Percentiles rank a stretch among this genome's conserved stretches.
Conservation (phyloP, 257 asterid species). For the Nicotiana sylvestris region DNA sequence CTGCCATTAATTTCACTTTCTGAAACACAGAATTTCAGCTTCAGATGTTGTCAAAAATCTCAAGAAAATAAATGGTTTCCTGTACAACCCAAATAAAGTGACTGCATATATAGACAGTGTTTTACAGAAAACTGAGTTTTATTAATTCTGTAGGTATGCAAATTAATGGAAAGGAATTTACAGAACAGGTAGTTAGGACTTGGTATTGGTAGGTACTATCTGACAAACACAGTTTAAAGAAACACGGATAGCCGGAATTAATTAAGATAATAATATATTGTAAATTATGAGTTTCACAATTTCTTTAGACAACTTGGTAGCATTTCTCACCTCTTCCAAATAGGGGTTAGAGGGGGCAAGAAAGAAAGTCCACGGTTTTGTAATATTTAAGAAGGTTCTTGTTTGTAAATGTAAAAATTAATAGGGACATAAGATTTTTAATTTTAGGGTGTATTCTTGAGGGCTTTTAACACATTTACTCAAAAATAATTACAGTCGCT, state of each 20-base stretch:
- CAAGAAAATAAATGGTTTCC: not conserved
- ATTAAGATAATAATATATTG: not conserved
- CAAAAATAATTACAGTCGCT: too few species aligned
- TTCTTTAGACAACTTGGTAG: not conserved
- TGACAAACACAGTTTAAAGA: not conserved
- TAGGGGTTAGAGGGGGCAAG: not conserved
- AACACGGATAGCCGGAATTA: not conserved
- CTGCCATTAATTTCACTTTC: conserved; percentile 47
- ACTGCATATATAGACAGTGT: too few species aligned
- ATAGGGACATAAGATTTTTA: not conserved
- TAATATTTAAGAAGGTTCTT: not conserved
- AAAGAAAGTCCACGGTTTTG: not conserved
- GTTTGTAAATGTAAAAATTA: not conserved
- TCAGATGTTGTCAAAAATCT: not conserved
- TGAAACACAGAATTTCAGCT: not conserved
- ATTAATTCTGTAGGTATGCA: too few species aligned
- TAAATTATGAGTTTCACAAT: too few species aligned
- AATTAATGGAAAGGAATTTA: not conserved
- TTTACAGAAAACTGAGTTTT: not conserved
- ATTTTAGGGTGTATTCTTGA: not conserved
- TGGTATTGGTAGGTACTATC: not conserved
- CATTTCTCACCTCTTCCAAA: not conserved
- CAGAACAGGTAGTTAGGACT: not conserved
- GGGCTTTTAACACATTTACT: too few species aligned
- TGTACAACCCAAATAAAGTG: not conserved